These are phyloP conservation scores for Solanum bulbocastanum DNA, from an alignment of 257 asterid genomes.

Conservation along the genomic window DNA sequence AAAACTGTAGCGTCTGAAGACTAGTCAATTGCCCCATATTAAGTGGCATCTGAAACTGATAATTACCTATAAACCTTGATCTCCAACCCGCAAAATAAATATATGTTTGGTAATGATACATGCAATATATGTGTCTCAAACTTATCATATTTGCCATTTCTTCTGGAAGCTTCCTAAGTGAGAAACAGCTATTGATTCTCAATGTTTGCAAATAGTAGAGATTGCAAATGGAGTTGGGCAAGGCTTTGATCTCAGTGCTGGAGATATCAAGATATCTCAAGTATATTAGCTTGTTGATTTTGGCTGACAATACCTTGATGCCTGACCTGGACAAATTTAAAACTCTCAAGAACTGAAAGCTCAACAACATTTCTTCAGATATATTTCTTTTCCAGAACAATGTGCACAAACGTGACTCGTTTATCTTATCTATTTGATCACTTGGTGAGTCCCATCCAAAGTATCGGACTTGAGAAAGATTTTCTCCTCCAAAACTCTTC, in stretches of 20 bases:
- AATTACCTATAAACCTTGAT: too few species aligned
- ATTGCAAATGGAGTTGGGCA: neutral
- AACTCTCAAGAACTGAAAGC: neutral
- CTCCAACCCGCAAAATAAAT: too few species aligned
- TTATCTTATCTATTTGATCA: too few species aligned
- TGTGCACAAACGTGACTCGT: neutral
- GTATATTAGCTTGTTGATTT: neutral
- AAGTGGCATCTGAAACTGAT: neutral
- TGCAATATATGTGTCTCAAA: conserved; percentile 13
- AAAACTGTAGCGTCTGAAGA: neutral
- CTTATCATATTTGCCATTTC: conserved; percentile 2
- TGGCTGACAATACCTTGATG: neutral
- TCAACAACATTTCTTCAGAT: neutral
- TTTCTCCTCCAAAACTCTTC: too few species aligned
- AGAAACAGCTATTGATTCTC: neutral
- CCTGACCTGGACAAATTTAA: neutral
- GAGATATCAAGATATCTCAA: conserved; percentile 1
- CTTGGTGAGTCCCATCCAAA: too few species aligned
- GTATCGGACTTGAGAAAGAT: too few species aligned
- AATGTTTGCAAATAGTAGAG: conserved; percentile 14
- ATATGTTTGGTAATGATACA: accelerated
- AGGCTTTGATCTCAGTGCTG: accelerated
- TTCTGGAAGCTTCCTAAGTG: neutral
- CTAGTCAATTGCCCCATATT: neutral
- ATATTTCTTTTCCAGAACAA: neutral